phyloP scores from a whole-genome alignment of 2,329 filamentous ascomycete species.

The Mollisia scopiformis region DNA sequence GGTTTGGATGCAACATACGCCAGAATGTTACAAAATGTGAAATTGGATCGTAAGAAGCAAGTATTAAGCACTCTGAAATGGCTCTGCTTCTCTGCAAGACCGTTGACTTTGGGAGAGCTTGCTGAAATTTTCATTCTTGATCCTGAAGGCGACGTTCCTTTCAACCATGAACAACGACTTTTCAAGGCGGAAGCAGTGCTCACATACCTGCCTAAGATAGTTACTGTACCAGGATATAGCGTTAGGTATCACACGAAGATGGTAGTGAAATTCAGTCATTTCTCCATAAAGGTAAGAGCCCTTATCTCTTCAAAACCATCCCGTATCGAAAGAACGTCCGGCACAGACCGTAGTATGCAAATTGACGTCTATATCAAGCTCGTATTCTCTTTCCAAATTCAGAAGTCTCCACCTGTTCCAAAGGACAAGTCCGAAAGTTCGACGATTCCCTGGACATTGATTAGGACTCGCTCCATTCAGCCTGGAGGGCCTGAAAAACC shows the following conservation, averaged over 20 bases:
- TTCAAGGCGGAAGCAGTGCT: conserved; percentile 33
- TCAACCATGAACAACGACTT: conserved; percentile 27
- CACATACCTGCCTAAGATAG: not conserved
- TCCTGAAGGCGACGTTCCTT: conserved; percentile 27
- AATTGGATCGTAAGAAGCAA: conserved; percentile 23
- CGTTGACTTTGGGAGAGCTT: conserved; percentile 32
- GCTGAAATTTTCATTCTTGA: conserved; percentile 8
- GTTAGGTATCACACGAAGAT: not conserved
- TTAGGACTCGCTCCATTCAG: too few relatives aligned
- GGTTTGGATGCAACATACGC: conserved; percentile 31
- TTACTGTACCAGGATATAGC: not conserved
- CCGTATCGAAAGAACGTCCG: too few relatives aligned
- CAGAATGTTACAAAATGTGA: conserved; percentile 25
- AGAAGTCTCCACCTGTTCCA: too few relatives aligned
- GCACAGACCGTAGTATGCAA: too few relatives aligned
- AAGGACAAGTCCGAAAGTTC: too few relatives aligned
- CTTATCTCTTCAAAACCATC: too few relatives aligned
- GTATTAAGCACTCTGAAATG: conserved; percentile 27
- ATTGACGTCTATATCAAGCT: too few relatives aligned
- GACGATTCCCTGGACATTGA: too few relatives aligned
- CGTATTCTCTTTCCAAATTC: too few relatives aligned
- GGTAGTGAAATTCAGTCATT: conserved; percentile 32
- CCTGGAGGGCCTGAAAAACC: too few relatives aligned
- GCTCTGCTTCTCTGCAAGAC: conserved; percentile 31
- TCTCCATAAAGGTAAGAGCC: too few relatives aligned